Percentiles rank a stretch among this genome's conserved stretches.
Conservation (phyloP, 2,329 filamentous ascomycete genomes). For the Ophiostoma novo-ulmi region DNA sequence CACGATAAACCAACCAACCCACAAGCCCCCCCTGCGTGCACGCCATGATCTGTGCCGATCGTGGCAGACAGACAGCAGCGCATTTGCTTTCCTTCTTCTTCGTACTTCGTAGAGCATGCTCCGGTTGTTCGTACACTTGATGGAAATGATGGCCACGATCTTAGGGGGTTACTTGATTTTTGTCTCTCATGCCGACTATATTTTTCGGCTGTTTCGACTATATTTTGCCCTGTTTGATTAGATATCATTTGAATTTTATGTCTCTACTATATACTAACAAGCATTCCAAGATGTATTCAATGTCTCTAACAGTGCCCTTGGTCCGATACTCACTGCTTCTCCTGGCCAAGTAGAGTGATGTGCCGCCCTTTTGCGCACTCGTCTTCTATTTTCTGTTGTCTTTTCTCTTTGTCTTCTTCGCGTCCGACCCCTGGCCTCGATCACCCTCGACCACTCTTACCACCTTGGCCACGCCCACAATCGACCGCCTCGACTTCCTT, state of each 20-base stretch:
- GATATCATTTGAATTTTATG: neutral
- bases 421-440: slow-evolving; percentile 2
- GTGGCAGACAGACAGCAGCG: neutral
- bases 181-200: neutral
- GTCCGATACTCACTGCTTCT: neutral
- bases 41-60: neutral
- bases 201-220: neutral
- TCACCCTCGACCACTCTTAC: neutral
- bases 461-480: neutral
- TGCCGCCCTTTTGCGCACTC: neutral
- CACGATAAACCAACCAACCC: neutral
- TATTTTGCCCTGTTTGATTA: neutral
- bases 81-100: neutral
- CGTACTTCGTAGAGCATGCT: neutral
- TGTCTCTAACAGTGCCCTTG: neutral
- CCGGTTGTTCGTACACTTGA: slow-evolving; percentile 3
- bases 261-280: neutral
- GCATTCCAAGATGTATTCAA: neutral
- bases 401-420: neutral
- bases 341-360: neutral
- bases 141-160: neutral
- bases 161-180: neutral
- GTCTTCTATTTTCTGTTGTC: neutral
- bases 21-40: neutral
- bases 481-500: neutral